Base-by-base conservation (phyloP, 495 filamentous ascomycete species). In the Lophiotrema nucula region DNA sequence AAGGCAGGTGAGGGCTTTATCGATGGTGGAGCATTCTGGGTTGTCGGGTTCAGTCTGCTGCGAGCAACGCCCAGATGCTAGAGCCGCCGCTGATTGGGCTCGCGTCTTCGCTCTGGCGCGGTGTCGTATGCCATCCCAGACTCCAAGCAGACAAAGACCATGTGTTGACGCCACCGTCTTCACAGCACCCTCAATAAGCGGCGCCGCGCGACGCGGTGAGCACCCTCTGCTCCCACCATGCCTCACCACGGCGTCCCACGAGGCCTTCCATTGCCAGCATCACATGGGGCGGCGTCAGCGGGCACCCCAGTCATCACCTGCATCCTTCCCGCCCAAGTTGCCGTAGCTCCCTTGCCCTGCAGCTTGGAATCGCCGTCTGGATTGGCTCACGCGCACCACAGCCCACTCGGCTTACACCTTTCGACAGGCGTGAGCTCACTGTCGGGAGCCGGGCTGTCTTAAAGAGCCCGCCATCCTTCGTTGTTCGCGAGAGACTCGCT, bases 61-160 rank as follows among this genome's bases (percentile, higher is more conserved):
- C n/a, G n/a, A n/a, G n/a, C n/a, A n/a, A n/a, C n/a, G n/a, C n/a
- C n/a, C n/a, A n/a, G n/a, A n/a, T n/a, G n/a, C n/a, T n/a, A n/a
- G n/a, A n/a, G n/a, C n/a, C n/a, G n/a, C n/a, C n/a, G n/a, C n/a
- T n/a, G n/a, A n/a, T n/a, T n/a, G n/a, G n/a, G n/a, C n/a, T n/a
- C n/a, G n/a, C n/a, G n/a, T n/a, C n/a, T n/a, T n/a, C n/a, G n/a
- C n/a, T n/a, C n/a, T n/a, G n/a, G n/a, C n/a, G n/a, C n/a, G n/a
- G n/a, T n/a, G n/a, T n/a, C n/a, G n/a, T n/a, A n/a, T n/a, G n/a
- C n/a, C n/a, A n/a, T n/a, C n/a, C n/a, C n/a, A n/a, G n/a, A n/a
- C n/a, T n/a, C n/a, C n/a, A n/a, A n/a, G n/a, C n/a, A 22, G 11
- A 51, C 47, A 58, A 44, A 58, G 55, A 46, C 19, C 47, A 53